These are phyloP conservation scores for Elaeis guineensis DNA, from an alignment of 176 grass and related monocot species.

Conservation along the genomic window DNA sequence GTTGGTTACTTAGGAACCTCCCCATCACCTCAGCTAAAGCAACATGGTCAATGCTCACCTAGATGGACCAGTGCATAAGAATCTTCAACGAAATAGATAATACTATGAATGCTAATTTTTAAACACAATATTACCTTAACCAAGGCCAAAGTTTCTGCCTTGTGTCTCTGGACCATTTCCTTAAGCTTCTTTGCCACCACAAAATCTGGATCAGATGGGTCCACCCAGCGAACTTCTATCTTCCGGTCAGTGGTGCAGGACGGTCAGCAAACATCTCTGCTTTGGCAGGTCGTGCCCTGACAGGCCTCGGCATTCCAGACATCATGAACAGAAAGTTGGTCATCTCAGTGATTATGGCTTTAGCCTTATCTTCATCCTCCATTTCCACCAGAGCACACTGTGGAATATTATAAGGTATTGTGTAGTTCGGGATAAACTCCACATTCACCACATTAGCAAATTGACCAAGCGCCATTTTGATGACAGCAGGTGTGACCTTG, in stretches of 20 bases:
- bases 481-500: conserved; percentile 29
- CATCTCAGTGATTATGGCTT: conserved; percentile 23
- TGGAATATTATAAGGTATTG: conserved; percentile 39
- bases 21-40: too few species aligned
- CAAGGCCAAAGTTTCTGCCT: conserved; percentile 47
- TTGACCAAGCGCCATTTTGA: conserved; percentile 48
- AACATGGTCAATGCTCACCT: too few species aligned
- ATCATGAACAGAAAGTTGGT: conserved; percentile 69
- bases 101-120: too few species aligned
- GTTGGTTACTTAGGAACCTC: too few species aligned
- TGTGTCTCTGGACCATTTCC: conserved; percentile 34
- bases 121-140: conserved; percentile 46
- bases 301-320: conserved; percentile 64
- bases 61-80: too few species aligned
- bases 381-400: conserved; percentile 38
- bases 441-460: conserved; percentile 33
- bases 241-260: conserved; percentile 25
- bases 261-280: conserved; percentile 57
- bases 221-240: conserved; percentile 32
- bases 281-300: conserved; percentile 38
- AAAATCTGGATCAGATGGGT: conserved; percentile 26
- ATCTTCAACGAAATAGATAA: too few species aligned
- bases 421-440: conserved; percentile 59
- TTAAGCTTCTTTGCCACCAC: conserved; percentile 32
- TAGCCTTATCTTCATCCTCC: conserved; percentile 49